Percentiles rank a stretch among this genome's conserved stretches.
phyloP scores from a whole-genome alignment of 345 rosid genomes.

The Citrus sp. region DNA sequence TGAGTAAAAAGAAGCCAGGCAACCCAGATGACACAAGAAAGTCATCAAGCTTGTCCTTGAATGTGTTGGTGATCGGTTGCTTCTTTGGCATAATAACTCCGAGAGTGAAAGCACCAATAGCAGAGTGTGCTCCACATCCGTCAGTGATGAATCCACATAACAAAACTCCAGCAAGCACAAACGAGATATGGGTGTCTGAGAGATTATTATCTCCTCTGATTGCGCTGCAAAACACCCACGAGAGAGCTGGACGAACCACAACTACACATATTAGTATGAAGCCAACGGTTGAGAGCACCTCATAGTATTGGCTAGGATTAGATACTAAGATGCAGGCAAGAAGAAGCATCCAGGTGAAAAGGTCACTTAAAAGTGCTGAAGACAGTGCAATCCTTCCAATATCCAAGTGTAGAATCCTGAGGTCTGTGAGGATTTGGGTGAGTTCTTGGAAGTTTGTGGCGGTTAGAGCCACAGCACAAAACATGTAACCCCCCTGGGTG shows the following conservation, averaged over 20 bases:
- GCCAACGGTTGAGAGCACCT: conserved; percentile 12
- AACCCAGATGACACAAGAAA: conserved; percentile 36
- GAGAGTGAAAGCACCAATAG: conserved; percentile 60
- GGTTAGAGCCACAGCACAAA: conserved; percentile 45
- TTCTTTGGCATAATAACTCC: conserved; percentile 57
- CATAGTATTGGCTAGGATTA: conserved; percentile 1
- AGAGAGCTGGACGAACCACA: conserved; percentile 38
- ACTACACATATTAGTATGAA: conserved; percentile 35
- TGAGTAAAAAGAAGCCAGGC: conserved; percentile 48
- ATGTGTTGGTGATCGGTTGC: conserved; percentile 21
- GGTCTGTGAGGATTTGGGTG: conserved; percentile 52
- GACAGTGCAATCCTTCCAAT: conserved; percentile 51
- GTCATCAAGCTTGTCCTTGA: conserved; percentile 45
- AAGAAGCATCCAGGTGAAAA: conserved; percentile 51
- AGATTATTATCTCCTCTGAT: conserved; percentile 22
- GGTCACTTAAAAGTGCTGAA: conserved; percentile 47
- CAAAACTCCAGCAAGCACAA: conserved; percentile 38
- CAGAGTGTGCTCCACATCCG: conserved; percentile 44
- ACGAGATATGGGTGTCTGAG: conserved; percentile 40
- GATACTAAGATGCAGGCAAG: conserved; percentile 16
- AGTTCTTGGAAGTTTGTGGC: conserved; percentile 66
- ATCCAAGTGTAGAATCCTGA: conserved; percentile 64
- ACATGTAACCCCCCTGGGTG: conserved; percentile 28
- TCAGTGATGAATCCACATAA: conserved; percentile 47
- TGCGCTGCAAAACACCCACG: conserved; percentile 30